Percentiles rank a stretch among this genome's conserved stretches.
Evolutionary conservation across 306 rosid genomes (phyloP).

Genomic region (Acacia acuminata): DNA sequence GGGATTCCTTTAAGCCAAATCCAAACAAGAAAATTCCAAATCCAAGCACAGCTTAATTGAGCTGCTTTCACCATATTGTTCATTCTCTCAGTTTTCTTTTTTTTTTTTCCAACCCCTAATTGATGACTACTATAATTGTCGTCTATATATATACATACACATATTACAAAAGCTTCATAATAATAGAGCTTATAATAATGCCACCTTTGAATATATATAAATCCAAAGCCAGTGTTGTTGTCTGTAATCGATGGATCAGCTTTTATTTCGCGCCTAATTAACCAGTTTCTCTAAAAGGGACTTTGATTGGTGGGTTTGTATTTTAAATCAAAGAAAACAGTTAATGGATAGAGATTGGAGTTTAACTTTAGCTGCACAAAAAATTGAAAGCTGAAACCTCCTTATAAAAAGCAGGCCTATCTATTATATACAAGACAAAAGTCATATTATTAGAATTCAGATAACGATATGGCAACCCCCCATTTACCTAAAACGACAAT

Average conservation of each 20-base stretch:
- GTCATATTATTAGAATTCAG: constrained; percentile 15
- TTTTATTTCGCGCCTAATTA: not conserved
- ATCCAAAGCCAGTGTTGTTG: not conserved
- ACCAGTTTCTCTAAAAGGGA: not conserved
- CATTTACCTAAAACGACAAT: constrained; percentile 2
- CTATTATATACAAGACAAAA: constrained; percentile 23
- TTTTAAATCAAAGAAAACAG: constrained; percentile 16
- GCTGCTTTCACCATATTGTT: constrained; percentile 1
- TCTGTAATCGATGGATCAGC: not conserved
- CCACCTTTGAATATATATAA: constrained; percentile 2
- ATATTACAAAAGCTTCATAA: constrained; percentile 11
- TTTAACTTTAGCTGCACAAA: constrained; percentile 32
- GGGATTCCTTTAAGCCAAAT: constrained; percentile 25
- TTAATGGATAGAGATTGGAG: constrained; percentile 8
- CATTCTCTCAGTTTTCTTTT: not conserved
- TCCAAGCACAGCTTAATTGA: not conserved
- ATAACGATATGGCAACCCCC: constrained; percentile 30
- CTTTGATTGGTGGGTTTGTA: not conserved
- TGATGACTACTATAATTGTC: not conserved
- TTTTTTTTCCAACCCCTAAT: not conserved
- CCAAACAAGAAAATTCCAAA: constrained; percentile 37
- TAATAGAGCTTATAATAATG: constrained; percentile 19
- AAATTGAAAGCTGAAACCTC: constrained; percentile 19
- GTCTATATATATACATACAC: not conserved
- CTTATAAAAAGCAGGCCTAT: constrained; percentile 31